Conservation (phyloP, 768 basidiomycete species). For the Boletus coccyginus region DNA sequence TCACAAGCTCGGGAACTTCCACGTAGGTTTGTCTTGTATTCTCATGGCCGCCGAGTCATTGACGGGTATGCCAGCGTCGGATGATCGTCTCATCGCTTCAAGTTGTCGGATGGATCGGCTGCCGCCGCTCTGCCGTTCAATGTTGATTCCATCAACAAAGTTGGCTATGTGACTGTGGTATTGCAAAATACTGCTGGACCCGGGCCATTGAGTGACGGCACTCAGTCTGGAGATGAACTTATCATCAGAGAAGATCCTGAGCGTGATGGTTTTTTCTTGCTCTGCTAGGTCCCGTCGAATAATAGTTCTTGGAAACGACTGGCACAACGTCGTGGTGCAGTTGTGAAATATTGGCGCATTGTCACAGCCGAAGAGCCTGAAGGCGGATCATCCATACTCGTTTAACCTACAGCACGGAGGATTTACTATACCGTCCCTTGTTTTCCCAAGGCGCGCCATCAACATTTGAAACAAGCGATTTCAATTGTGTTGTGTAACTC, state of each 20-base stretch:
- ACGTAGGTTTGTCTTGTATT: no score
- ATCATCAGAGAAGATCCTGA: constrained; percentile 81
- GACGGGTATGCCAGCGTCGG: no score
- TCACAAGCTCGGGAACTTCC: no score
- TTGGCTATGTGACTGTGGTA: constrained; percentile 67
- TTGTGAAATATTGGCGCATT: constrained; percentile 59
- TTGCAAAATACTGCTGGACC: constrained; percentile 67
- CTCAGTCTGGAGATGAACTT: constrained; percentile 65
- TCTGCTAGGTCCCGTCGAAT: constrained; percentile 43
- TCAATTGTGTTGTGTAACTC: no score
- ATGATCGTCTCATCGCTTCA: constrained; percentile 24
- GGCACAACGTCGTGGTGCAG: constrained; percentile 52
- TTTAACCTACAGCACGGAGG: constrained; percentile 49
- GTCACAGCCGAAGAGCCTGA: constrained; percentile 41
- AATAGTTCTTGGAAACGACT: constrained; percentile 75
- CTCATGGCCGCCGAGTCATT: no score
- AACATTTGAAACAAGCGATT: no score
- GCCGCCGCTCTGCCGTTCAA: constrained; percentile 62
- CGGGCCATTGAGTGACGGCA: constrained; percentile 52
- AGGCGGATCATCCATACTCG: constrained; percentile 72
- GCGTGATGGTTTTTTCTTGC: constrained; percentile 39
- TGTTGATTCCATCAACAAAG: constrained; percentile 57
- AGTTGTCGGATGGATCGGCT: constrained; percentile 44
- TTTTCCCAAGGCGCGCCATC: no score
- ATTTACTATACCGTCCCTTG: no score